Evolutionary conservation across 208 protist genomes (phyloP), one percentile per base, ranked within the genome.

Genomic region (Leishmania tarentolae): DNA sequence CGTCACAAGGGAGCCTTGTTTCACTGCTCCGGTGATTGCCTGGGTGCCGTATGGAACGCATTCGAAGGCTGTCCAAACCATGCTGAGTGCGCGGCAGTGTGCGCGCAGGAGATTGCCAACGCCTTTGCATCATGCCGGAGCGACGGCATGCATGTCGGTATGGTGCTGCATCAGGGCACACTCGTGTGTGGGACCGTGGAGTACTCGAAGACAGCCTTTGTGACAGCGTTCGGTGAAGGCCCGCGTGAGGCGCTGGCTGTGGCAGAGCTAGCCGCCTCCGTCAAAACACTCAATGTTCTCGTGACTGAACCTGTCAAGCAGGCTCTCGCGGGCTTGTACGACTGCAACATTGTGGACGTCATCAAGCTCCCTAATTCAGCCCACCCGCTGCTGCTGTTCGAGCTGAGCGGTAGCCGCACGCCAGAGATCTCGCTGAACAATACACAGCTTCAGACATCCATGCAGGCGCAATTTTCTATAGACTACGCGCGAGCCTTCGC

Each of bases 281-380:
- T 93, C 37, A 74, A 79, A 37, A 87, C 71, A 40, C 90, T 96
- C 35, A 86, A 86, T 69, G 63, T 97, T 24, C 57, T 96, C 17
- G 87, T 95, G 8, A 90, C 94, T 19, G 92, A 97, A 79, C 87
- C 92, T 31, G 92, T 94, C 28, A 96, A 96, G 81, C 91, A 97
- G 86, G 77, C 89, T 24, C 83, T 96, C 24, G 85, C 91, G 7
- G 86, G 85, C 2, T 65, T 82, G 73, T 96, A 96, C 77, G 92
- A 97, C 57, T 95, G 90, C 76, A 89, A 91, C 56, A 93, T 97
- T 76, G 90, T 97, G 0, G 94, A 97, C 78, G 91, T 96, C 28
- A 88, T 97, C 46, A 84, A 87, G 63, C 82, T 88, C 28, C 82
- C 86, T 15, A 85, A 83, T 68, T 77, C 86, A 31, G 83, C 86